Base-by-base conservation (phyloP, 208 protist species). In the Polymyxa betae region DNA sequence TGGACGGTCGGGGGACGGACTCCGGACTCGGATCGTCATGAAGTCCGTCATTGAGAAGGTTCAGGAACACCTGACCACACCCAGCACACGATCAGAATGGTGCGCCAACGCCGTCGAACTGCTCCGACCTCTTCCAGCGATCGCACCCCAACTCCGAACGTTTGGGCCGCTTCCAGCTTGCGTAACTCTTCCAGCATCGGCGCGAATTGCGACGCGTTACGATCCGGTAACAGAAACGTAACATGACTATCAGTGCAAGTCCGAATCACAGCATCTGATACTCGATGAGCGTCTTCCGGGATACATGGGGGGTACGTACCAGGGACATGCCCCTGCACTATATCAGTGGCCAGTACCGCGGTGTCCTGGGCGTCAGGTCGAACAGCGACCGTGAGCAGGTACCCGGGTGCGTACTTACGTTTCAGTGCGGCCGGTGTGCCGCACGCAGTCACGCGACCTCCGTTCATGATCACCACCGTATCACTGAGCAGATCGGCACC, bases 41-140 rank as follows among this genome's bases (percentile, higher is more conserved):
- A 82, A 5, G 35, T 45, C 12, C 35, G 35, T 82, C 72, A 35
- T 35, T 82, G 16, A 82, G 16, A 20, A 35, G n/a, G 35, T 60
- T 5, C 49, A 82, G 35, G n/a, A 82, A 82, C 5, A 82, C 72
- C 54, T 66, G 29, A 66, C 54, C 54, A 66, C 54, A 29, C n/a
- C n/a, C n/a, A 66, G 54, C 29, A 29, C 16, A 29, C 54, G 54
- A 66, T 32, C 54, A 66, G 29, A 66, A 29, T 29, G 29, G 29
- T 29, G 54, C 16, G 54, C 54, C 54, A 66, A 29, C 20, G 54
- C 20, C 16, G 54, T 66, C 54, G 54, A n/a, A n/a, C n/a, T n/a
- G n/a, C n/a, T n/a, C n/a, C n/a, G n/a, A n/a, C n/a, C n/a, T n/a
- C n/a, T n/a, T n/a, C n/a, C n/a, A n/a, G n/a, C n/a, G n/a, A n/a